Evolutionary conservation across 2,329 filamentous ascomycete species (phyloP), one percentile per base, ranked within the genome.

Genomic region (Rhexocercosporidium sp.): DNA sequence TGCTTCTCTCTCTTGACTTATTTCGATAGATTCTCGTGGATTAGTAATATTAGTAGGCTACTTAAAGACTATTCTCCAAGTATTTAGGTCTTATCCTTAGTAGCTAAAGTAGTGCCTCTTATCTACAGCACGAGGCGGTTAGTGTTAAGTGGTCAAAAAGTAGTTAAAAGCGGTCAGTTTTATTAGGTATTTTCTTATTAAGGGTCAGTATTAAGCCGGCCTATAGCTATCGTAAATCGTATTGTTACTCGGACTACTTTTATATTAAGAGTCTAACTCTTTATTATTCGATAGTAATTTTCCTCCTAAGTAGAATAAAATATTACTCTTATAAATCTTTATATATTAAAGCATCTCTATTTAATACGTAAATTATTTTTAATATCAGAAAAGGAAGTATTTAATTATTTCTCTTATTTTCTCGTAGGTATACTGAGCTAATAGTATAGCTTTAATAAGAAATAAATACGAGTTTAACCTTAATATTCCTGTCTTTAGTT

Each of bases 231-330:
- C n/a, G 62, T 53, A 29, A 59, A 64, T 41, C 53, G 66, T 70
- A 77, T 75, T 62, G 66, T 73, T 60, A 69, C 69, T 64, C 68
- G 71, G 22, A 63, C 51, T 73, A 70, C 68, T 66, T 74, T 70
- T 37, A 77, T 66, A 59, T 76, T 70, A 49, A 71, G 74, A 18
- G 47, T 63, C 74, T 69, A 77, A 22, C 69, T 68, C 49, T 71
- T 69, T n/a, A 9, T 49, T 22, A 60, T 64, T 59, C 18, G 51
- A 31, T 69, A 44, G 62, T 72, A 65, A 69, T 54, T 75, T 76
- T 49, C 74, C 72, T 49, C 73, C 73, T 47, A 76, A 69, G 59
- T 73, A 76, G 61, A 75, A 76, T 37, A 72, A 76, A 59, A 75
- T 70, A 31, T 76, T 76, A 14, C 67, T 61, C 71, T 67, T 68